These are phyloP conservation scores for Picochlorum sp. DNA, from an alignment of 139 green algal species.

Conservation along the genomic window DNA sequence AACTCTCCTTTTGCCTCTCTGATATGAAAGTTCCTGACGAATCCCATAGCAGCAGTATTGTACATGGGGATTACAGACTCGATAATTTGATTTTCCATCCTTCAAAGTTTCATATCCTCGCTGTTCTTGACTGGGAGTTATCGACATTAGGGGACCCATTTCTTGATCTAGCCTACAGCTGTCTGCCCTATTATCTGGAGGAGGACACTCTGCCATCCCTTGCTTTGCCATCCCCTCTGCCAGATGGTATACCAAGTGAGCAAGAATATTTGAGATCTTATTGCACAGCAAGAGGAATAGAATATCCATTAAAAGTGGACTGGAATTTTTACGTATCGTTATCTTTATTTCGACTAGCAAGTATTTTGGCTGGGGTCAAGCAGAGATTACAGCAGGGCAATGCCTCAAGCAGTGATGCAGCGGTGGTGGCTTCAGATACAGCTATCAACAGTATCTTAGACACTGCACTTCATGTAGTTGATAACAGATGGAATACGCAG, in stretches of 20 bases:
- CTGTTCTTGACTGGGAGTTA: constrained; percentile 98
- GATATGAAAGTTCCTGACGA: too few species aligned
- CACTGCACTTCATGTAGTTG: constrained; percentile 43
- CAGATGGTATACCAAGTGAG: constrained; percentile 68
- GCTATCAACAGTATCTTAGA: constrained; percentile 49
- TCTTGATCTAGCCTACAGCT: constrained; percentile 88
- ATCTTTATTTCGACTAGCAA: constrained; percentile 74
- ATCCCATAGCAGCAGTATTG: too few species aligned
- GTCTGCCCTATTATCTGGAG: constrained; percentile 77
- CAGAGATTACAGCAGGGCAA: constrained; percentile 67
- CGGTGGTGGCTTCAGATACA: constrained; percentile 34
- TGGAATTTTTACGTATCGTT: constrained; percentile 92
- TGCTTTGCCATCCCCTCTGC: constrained; percentile 22
- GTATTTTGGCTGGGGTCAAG: constrained; percentile 86
- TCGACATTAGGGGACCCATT: constrained; percentile 85
- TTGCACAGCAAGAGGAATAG: constrained; percentile 34
- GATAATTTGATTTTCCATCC: constrained; percentile 85
- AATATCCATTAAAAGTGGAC: constrained; percentile 15
- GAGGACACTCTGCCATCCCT: background rate
- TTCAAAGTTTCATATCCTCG: constrained; percentile 28
- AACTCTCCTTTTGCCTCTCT: too few species aligned
- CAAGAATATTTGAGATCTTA: constrained; percentile 66
- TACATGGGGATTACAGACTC: constrained; percentile 89
- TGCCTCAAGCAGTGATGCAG: constrained; percentile 61
- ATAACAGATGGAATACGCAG: background rate